Base-by-base conservation (phyloP, 1,139 yeast genomes). In the Debaryomyces singareniensis region DNA sequence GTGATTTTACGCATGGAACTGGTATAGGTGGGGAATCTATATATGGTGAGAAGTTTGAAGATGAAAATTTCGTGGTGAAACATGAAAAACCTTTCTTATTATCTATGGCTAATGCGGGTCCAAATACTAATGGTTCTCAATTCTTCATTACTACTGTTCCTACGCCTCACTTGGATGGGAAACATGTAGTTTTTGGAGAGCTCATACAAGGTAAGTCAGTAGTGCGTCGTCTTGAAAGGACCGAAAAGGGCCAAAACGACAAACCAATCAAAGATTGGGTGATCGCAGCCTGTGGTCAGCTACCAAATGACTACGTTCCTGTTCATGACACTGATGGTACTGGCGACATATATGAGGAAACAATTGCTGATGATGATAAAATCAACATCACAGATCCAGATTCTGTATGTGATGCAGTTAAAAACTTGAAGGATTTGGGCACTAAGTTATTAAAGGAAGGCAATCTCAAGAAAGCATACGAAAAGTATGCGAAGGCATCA, bases 101-200 rank as follows among this genome's bases (percentile, higher is more conserved):
- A 47, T 84, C 95, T 13, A 91, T 91, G 97, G 97, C 97, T 38
- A 89, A 87, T 54, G 85, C 95, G 4, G 97, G 97, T 9, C 89
- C 95, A 33, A 78, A 82, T 54, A 89, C 97, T 38, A 91, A 91
- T 53, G 97, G 97, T 1, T 86, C 96, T 0, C 97, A 91, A 55
- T 89, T 87, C 50, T 91, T 91, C 55, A 79, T 91, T 47, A 84
- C 95, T 24, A 80, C 91, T n/a, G 85, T 74, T 4, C 75, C 83
- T 29, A 79, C 91, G 14, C 85, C 91, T 5, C 91, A 83, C 53
- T 69, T 89, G 44, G 91, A 91, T 53, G 94, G 93, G 27, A 89
- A 91, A 58, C 98, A 93, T 56, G 97, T 89, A 33, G 96, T 91
- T 5, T 93, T 91, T 54, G 99, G 99, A 38, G 76, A 81, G 54